Conservation (phyloP, 306 rosid genomes). For the Alnus glutinosa region DNA sequence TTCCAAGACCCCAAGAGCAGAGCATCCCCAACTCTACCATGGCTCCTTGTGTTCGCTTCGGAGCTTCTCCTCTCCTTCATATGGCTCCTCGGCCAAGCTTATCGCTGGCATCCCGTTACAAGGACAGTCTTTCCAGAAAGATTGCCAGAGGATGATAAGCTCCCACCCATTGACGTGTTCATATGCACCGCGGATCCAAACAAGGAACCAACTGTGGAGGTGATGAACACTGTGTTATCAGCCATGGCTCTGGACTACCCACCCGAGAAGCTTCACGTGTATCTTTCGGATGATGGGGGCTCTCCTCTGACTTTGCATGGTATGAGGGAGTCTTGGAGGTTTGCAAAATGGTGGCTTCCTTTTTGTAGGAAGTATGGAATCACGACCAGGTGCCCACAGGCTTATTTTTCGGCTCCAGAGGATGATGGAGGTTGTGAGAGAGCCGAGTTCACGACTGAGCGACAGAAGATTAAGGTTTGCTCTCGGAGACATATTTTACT, state of each 20-base stretch:
- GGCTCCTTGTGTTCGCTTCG: conserved; percentile 54
- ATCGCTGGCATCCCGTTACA: conserved; percentile 52
- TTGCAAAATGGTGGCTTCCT: conserved; percentile 70
- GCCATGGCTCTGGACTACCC: conserved; percentile 80
- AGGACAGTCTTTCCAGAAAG: conserved; percentile 57
- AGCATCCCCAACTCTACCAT: conserved; percentile 35
- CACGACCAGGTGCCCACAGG: conserved; percentile 53
- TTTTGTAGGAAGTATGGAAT: conserved; percentile 51
- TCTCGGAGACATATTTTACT: not conserved
- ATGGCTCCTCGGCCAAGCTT: conserved; percentile 63
- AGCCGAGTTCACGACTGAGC: conserved; percentile 35
- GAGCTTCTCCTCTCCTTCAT: conserved; percentile 61
- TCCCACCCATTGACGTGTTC: conserved; percentile 65
- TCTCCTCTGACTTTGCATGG: conserved; percentile 48
- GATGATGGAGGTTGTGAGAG: conserved; percentile 27
- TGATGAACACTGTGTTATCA: conserved; percentile 75
- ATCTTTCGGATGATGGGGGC: conserved; percentile 75
- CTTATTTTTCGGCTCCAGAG: conserved; percentile 47
- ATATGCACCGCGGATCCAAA: conserved; percentile 68
- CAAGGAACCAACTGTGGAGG: conserved; percentile 65
- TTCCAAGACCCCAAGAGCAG: conserved; percentile 30
- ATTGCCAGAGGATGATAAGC: conserved; percentile 50
- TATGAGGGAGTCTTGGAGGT: conserved; percentile 49
- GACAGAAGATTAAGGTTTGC: conserved; percentile 39
- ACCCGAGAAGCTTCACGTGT: conserved; percentile 60